Base-by-base conservation (phyloP, 2,329 filamentous ascomycete species). In the Tolypocladium endophyticum region DNA sequence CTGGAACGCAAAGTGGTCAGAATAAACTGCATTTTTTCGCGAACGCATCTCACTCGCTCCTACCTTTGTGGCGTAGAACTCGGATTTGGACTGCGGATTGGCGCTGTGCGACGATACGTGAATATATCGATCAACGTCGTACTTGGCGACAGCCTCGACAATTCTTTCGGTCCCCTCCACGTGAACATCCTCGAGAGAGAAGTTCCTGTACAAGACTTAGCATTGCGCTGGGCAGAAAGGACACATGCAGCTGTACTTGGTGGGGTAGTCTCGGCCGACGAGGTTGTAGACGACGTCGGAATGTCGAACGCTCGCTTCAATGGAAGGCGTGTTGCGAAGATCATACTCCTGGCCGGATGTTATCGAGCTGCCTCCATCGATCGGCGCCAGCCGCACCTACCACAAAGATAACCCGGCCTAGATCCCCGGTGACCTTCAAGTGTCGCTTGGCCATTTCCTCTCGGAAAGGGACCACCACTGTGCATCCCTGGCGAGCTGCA, bases 371-470 rank as follows among this genome's bases (percentile, higher is more conserved):
- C 59, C 43, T 56, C 35, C 28, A 23, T 41, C n/a, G 12, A 50
- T 58, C 12, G 33, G 14, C 23, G 18, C 25, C 6, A 39, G 23
- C 8, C 23, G 57, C 14, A 70, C 81, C 63, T 76, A 92, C 89
- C 69, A 96, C 81, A 76, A 99, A 97, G 68, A 89, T 80, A 59
- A 99, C 84, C 68, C 90, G 85, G 63, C 94, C 94, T 62, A 99
- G 81, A 76, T 99, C 94, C 76, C 94, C 94, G n/a, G 91, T 83
- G 61, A 96, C 87, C 79, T 97, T 97, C 71, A 99, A 81, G 79
- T 97, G 93, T 68, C 94, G 88, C 83, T 97, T 97, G 68, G 88
- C 81, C 92, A 97, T 97, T 77, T 97, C 94, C 80, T 99, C 94
- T 54, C 94, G 88, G 81, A 86, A 99, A 56, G 94, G 94, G 61